Percentiles rank a stretch among this genome's conserved stretches.
phyloP scores from a whole-genome alignment of 352 stramenopile species.

The Bremia lactucae region DNA sequence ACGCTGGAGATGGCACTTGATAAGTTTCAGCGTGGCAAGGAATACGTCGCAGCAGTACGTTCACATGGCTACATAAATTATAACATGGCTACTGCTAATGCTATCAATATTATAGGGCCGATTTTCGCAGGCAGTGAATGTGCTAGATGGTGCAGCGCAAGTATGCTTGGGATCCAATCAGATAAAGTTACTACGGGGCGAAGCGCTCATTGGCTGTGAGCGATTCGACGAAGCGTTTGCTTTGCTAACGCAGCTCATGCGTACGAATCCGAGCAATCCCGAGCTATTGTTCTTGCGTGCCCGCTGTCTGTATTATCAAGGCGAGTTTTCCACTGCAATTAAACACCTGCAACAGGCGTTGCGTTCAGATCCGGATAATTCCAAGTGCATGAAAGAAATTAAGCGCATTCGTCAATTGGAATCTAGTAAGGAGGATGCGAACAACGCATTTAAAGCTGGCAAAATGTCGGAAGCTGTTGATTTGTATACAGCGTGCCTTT shows the following conservation, averaged over 20 bases:
- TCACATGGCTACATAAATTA: slow-evolving; percentile 5
- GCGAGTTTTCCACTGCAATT: slow-evolving; percentile 87
- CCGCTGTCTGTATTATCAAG: slow-evolving; percentile 87
- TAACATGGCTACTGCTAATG: no score
- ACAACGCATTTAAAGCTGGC: slow-evolving; percentile 82
- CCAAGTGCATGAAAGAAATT: slow-evolving; percentile 78
- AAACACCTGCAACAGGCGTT: slow-evolving; percentile 89
- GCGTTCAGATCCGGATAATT: slow-evolving; percentile 85
- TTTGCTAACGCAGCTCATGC: slow-evolving; percentile 73
- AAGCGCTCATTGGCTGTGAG: slow-evolving; percentile 68
- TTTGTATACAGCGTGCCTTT: slow-evolving; percentile 80
- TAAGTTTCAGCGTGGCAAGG: slow-evolving; percentile 60
- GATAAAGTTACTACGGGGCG: slow-evolving; percentile 56
- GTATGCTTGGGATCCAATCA: slow-evolving; percentile 60
- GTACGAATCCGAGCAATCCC: slow-evolving; percentile 66
- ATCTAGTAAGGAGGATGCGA: slow-evolving; percentile 83
- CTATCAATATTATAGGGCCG: slow-evolving; percentile 27
- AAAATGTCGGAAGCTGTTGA: slow-evolving; percentile 76
- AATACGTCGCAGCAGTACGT: slow-evolving; percentile 53
- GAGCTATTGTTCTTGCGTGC: slow-evolving; percentile 83
- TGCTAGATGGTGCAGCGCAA: slow-evolving; percentile 59
- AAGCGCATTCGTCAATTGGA: slow-evolving; percentile 81
- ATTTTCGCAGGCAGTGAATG: slow-evolving; percentile 55
- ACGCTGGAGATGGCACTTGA: slow-evolving; percentile 73
- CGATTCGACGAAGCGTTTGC: slow-evolving; percentile 79